Evolutionary conservation across 2,329 filamentous ascomycete genomes (phyloP), one percentile per base, ranked within the genome.

Genomic region (Monosporascus sp.): DNA sequence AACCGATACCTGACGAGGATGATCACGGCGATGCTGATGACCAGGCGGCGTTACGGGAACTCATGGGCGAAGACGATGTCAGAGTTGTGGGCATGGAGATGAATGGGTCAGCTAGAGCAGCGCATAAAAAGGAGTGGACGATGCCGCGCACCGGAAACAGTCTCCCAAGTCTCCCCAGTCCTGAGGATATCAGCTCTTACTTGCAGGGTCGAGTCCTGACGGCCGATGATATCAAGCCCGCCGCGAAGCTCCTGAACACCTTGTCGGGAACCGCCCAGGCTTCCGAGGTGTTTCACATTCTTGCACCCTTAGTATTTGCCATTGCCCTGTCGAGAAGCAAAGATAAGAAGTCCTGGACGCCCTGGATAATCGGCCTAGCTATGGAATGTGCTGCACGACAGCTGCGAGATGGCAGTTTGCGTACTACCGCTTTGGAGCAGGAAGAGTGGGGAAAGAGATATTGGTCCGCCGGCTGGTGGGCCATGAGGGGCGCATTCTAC

Each of bases 401-500:
- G 70, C 76, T 99, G 47, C 72, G 80, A 35, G 79, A 91, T 14
- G 84, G 87, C 45, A 86, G 90, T 31, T 75, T 94, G 56, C 81
- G 89, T 48, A 91, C 94, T 35, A 96, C 93, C 24, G 84, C 88
- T 8, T 77, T 99, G 18, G 94, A 99, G 73, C 84, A 86, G 52
- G 93, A 97, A 60, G 93, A 97, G 74, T 84, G 95, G 78, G 85
- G 80, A 66, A 91, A 90, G 72, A 81, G 94, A 58, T 91, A 89
- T 39, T 96, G 91, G 90, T 85, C 84, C 2, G 87, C 97, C 77
- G 88, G 85, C 20, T 97, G 94, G 93, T 99, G 94, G 94, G 74
- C 82, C 25, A 94, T 99, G 90, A 84, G 93, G 55, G 93, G 94
- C n/a, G 91, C 92, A 2, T 96, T 96, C 63, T 99, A 99, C 71